Evolutionary conservation across 305 asterid species (phyloP), one percentile per base, ranked within the genome.

Genomic region (Ilex paraguariensis): DNA sequence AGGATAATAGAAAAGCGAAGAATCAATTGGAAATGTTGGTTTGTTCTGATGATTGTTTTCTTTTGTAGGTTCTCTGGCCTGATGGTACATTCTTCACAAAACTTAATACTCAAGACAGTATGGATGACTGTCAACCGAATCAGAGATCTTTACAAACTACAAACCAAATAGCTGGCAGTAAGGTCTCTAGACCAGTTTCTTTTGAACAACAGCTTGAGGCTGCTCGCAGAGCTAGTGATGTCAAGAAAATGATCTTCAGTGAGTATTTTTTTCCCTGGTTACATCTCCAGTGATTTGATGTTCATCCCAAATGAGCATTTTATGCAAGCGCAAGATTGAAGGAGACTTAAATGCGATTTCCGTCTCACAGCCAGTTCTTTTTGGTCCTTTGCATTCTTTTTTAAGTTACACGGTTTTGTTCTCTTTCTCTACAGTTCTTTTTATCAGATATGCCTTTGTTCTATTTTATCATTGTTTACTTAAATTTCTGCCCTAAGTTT

Each of bases 191-290:
- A 68, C 75, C 79, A n/a, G 96, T 86, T 48, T 82, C 96, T 70
- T 93, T 93, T 64, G 96, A 86, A 79, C 89, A 87, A 66, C 97
- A 87, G 73, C 96, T 86, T 44, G 99, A 93, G 88, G 97, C 99
- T 69, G 83, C 95, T 73, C 99, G 99, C 64, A 75, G 89, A 73
- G 99, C 99, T 57, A 87, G 80, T 67, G 84, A 86, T 69, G 96
- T 93, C 73, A 85, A 90, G 75, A 87, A 86, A 75, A 80, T 90
- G 84, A 77, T 93, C 62, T 90, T 77, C 71, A 77, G 97, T 90
- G 77, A 90, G 97, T 81, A 65, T 0, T 39, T 61, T 6, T 63
- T 48, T 63, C 74, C 42, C 63, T 33, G 13, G n/a, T 17, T 12
- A 42, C 3, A 11, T 49, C 16, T 49, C 42, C 42, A 36, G 42